Conservation (phyloP, 2,329 filamentous ascomycete species). For the Talaromyces amestolkiae region DNA sequence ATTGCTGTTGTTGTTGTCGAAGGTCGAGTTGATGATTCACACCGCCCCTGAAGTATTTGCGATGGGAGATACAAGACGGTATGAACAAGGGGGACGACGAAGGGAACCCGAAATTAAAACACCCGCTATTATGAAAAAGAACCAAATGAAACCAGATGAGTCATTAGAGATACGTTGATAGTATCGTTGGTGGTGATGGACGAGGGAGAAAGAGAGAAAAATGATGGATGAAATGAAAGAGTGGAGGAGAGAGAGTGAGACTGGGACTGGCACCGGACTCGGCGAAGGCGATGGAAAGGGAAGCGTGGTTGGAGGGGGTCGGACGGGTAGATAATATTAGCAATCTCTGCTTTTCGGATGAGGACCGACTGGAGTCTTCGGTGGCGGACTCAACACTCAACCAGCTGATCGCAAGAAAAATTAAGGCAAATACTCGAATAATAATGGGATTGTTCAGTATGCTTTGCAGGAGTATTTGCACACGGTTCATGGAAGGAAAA, state of each 20-base stretch:
- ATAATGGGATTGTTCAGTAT: neutral
- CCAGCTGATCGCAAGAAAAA: neutral
- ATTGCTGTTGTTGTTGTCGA: neutral
- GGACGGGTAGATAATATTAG: neutral
- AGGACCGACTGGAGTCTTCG: neutral
- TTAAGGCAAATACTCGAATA: neutral
- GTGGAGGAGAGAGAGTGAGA: neutral
- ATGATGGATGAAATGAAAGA: conserved; percentile 2
- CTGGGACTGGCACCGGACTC: conserved; percentile 12
- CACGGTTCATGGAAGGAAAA: neutral
- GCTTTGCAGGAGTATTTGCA: neutral
- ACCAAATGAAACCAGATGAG: conserved; percentile 3
- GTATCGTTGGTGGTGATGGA: neutral
- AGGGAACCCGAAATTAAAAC: neutral
- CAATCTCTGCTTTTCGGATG: neutral
- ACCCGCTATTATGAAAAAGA: conserved; percentile 12
- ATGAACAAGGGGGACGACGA: conserved; percentile 8
- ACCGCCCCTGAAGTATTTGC: conserved; percentile 13
- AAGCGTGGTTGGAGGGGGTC: neutral
- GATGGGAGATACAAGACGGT: conserved; percentile 7
- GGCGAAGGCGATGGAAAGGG: conserved; percentile 16
- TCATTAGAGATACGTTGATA: conserved; percentile 13
- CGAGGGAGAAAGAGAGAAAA: neutral
- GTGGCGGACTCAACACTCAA: neutral
- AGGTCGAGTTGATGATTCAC: conserved; percentile 10